These are phyloP conservation scores for Arachnomyces sp. DNA, from an alignment of 2,329 filamentous ascomycete genomes.

Conservation along the genomic window DNA sequence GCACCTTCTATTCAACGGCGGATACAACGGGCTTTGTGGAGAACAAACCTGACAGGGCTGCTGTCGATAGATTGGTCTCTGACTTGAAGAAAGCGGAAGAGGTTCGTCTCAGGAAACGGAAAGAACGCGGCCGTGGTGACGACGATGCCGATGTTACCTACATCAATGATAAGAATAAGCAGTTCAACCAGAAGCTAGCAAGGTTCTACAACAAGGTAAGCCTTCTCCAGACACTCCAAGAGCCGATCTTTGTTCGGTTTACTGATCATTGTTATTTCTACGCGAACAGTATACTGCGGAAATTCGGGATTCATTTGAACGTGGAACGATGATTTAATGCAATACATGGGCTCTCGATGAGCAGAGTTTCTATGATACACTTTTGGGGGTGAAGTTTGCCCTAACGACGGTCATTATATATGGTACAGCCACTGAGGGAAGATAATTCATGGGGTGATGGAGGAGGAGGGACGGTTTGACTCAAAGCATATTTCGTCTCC, in stretches of 20 bases:
- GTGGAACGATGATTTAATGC: constrained; percentile 81
- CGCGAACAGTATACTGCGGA: constrained; percentile 69
- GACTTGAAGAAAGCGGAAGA: constrained; percentile 88
- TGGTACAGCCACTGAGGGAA: not conserved
- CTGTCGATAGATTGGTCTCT: constrained; percentile 76
- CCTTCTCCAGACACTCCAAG: constrained; percentile 8
- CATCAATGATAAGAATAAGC: constrained; percentile 99
- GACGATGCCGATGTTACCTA: constrained; percentile 91
- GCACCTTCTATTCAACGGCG: constrained; percentile 81
- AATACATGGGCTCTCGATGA: constrained; percentile 6
- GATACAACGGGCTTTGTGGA: constrained; percentile 73
- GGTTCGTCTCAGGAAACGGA: constrained; percentile 72
- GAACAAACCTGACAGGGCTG: constrained; percentile 78
- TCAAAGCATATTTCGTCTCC: constrained; percentile 86
- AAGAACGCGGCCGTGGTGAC: constrained; percentile 68
- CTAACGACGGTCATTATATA: constrained; percentile 2
- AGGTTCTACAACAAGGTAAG: constrained; percentile 87
- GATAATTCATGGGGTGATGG: not conserved
- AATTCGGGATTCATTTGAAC: constrained; percentile 94
- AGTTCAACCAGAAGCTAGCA: constrained; percentile 95
- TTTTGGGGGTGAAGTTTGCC: not conserved
- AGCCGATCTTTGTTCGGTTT: not conserved
- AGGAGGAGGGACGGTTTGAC: not conserved
- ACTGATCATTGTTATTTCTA: constrained; percentile 3
- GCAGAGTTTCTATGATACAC: not conserved